Evolutionary conservation across 2,329 filamentous ascomycete genomes (phyloP).

Genomic region (Aspergillus melleus): DNA sequence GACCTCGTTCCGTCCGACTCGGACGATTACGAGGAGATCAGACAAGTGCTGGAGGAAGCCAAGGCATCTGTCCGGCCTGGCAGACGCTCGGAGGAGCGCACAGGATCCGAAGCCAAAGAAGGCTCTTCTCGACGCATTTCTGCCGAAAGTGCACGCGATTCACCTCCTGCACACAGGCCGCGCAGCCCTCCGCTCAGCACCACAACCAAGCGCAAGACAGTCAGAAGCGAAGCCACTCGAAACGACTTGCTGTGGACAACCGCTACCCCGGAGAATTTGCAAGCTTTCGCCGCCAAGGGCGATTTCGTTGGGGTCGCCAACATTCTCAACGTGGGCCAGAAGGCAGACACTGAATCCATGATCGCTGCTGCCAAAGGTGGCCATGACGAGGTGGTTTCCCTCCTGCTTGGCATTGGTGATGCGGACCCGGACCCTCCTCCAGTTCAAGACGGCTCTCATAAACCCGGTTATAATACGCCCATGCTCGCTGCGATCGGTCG

Average conservation of each 20-base stretch:
- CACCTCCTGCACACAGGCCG: constrained; percentile 39
- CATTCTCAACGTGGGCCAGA: constrained; percentile 51
- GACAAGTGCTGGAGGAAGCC: constrained; percentile 66
- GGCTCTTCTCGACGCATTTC: constrained; percentile 45
- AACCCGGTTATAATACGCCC: constrained; percentile 78
- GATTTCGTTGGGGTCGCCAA: constrained; percentile 51
- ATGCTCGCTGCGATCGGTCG: constrained; percentile 94
- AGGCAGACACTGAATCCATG: constrained; percentile 78
- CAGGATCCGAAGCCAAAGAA: constrained; percentile 35
- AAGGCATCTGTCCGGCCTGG: constrained; percentile 55
- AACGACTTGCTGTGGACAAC: constrained; percentile 54
- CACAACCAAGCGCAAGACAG: constrained; percentile 44
- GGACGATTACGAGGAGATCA: constrained; percentile 79
- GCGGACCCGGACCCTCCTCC: constrained; percentile 70
- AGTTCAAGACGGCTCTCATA: constrained; percentile 51
- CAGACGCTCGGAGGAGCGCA: constrained; percentile 45
- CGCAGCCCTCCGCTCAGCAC: constrained; percentile 43
- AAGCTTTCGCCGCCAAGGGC: constrained; percentile 51
- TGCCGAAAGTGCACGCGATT: constrained; percentile 47
- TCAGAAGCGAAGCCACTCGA: constrained; percentile 50
- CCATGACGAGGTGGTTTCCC: constrained; percentile 81
- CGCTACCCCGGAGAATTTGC: constrained; percentile 51
- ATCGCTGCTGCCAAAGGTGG: constrained; percentile 90
- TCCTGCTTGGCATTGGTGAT: constrained; percentile 68
- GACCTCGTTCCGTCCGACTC: constrained; percentile 75